Percentiles rank a stretch among this genome's conserved stretches.
phyloP scores from a whole-genome alignment of 352 stramenopile species.

The Thraustotheca clavata region DNA sequence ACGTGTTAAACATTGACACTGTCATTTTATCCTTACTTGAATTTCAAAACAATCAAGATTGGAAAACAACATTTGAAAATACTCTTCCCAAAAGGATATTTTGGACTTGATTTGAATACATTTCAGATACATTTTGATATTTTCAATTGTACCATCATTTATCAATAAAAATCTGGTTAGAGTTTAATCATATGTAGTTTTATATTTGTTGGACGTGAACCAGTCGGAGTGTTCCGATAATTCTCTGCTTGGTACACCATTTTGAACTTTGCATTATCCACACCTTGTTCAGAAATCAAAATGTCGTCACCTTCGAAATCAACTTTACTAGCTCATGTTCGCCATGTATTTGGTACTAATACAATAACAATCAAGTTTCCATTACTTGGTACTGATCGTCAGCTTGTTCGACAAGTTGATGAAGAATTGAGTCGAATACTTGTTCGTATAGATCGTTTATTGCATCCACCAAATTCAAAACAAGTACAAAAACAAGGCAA shows the following conservation, averaged over 20 bases:
- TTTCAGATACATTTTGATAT: no score
- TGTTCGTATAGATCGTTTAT: constrained; percentile 15
- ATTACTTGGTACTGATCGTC: constrained; percentile 2
- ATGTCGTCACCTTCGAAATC: no score
- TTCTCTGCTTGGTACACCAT: no score
- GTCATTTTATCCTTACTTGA: constrained; percentile 70
- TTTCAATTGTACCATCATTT: no score
- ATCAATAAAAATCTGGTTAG: no score
- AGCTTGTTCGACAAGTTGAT: constrained; percentile 9
- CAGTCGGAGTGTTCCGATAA: no score
- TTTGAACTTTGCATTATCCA: no score
- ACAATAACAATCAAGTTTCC: constrained; percentile 6
- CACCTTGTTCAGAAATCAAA: no score
- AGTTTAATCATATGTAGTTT: no score
- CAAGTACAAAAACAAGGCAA: not conserved
- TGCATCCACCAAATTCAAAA: not conserved
- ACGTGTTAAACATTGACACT: constrained; percentile 72
- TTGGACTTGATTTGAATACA: no score
- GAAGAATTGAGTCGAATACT: constrained; percentile 20
- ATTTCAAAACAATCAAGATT: constrained; percentile 55
- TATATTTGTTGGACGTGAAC: no score
- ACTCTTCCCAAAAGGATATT: constrained; percentile 48
- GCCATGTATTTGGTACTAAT: not conserved
- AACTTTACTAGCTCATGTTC: constrained; percentile 9
- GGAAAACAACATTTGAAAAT: constrained; percentile 43